Percentiles rank a stretch among this genome's conserved stretches.
Conservation (phyloP, 257 asterid genomes). For the Thymus quinquecostatus region DNA sequence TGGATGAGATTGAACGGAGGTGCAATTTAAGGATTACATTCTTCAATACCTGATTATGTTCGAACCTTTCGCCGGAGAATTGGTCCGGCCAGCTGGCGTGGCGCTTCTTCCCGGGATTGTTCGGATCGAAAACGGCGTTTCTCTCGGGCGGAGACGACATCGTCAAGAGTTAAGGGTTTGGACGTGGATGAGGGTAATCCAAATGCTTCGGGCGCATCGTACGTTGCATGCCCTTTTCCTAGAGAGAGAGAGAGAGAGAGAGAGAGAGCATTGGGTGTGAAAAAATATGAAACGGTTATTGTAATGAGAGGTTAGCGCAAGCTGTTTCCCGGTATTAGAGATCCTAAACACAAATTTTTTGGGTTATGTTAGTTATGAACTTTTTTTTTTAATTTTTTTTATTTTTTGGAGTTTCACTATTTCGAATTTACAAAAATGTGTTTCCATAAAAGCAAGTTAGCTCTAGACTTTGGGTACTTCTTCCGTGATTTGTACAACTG, state of each 20-base stretch:
- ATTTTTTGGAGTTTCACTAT: too few species aligned
- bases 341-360: too few species aligned
- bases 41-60: constrained; percentile 59
- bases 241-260: too few species aligned
- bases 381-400: too few species aligned
- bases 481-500: too few species aligned
- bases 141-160: constrained; percentile 57
- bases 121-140: constrained; percentile 30
- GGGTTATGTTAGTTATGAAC: too few species aligned
- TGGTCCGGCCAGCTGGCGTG: constrained; percentile 57
- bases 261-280: too few species aligned
- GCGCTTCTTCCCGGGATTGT: constrained; percentile 41
- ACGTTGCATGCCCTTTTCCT: not conserved
- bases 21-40: constrained; percentile 65
- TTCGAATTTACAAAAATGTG: too few species aligned
- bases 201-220: constrained; percentile 31
- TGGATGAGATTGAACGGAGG: constrained; percentile 52
- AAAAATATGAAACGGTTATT: too few species aligned
- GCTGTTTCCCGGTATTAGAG: too few species aligned
- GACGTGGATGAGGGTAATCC: not conserved
- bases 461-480: not conserved
- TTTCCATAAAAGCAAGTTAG: not conserved
- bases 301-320: too few species aligned
- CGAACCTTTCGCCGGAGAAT: constrained; percentile 39
- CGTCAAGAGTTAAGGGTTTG: constrained; percentile 40